Percentiles rank a stretch among this genome's conserved stretches.
These are phyloP conservation scores for Asparagopsis taxiformis DNA, from an alignment of 31 red algal species.

Conservation along the genomic window DNA sequence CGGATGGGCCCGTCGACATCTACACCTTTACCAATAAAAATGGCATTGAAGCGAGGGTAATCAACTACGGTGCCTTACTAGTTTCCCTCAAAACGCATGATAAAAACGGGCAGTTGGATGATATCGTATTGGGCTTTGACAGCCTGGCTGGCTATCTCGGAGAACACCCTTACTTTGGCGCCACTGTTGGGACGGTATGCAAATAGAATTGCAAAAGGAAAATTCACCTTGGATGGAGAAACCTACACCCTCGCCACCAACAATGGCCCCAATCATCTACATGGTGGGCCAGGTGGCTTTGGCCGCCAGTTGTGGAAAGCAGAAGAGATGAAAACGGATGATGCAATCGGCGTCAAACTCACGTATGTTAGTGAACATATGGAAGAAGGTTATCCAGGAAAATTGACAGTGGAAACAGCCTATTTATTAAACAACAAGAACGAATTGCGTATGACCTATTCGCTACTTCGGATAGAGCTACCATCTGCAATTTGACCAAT, in stretches of 20 bases:
- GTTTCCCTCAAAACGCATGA: slow-evolving; percentile 3
- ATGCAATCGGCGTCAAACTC: neutral
- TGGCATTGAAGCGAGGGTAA: too few species aligned
- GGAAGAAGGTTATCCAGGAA: slow-evolving; percentile 21
- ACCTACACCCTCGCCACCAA: slow-evolving; percentile 11
- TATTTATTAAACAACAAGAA: slow-evolving; percentile 1
- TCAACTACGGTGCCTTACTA: slow-evolving; percentile 8
- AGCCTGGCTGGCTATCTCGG: neutral
- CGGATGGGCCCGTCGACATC: too few species aligned
- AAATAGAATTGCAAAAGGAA: slow-evolving; percentile 16
- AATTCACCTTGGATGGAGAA: slow-evolving; percentile 18
- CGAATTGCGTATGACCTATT: slow-evolving; percentile 3
- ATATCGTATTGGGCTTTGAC: slow-evolving; percentile 9
- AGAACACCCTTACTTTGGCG: slow-evolving; percentile 5
- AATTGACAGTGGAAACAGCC: neutral
- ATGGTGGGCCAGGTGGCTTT: slow-evolving; percentile 8
- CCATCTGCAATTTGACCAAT: slow-evolving; percentile 8
- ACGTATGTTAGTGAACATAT: neutral
- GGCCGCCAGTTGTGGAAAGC: slow-evolving; percentile 8
- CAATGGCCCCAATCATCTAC: slow-evolving; percentile 23
- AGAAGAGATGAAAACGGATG: neutral
- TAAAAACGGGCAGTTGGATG: slow-evolving; percentile 5
- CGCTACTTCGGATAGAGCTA: slow-evolving; percentile 4
- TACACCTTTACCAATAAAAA: too few species aligned
- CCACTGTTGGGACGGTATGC: slow-evolving; percentile 7